Conservation (phyloP, 768 basidiomycete species). For the Cyclocybe cylindracea region DNA sequence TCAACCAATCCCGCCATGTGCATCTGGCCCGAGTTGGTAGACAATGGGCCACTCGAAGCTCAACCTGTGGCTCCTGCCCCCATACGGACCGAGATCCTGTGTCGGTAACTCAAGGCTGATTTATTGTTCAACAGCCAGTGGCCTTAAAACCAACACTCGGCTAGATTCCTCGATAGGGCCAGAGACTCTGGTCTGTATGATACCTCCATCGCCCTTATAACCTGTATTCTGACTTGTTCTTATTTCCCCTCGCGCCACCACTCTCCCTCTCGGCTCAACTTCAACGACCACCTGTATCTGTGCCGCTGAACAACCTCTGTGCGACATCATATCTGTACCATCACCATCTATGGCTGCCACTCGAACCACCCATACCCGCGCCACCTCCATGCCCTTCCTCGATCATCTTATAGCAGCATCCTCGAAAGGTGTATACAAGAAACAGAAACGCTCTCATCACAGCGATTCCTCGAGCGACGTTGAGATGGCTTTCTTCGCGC, state of each 20-base stretch:
- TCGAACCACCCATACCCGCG: slow-evolving; percentile 15
- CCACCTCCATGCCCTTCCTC: slow-evolving; percentile 37
- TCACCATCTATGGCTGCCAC: slow-evolving; percentile 17
- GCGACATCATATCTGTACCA: slow-evolving; percentile 11
- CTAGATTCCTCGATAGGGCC: slow-evolving; percentile 21
- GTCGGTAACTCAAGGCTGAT: slow-evolving; percentile 13
- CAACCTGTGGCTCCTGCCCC: background rate
- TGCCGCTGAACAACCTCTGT: slow-evolving; percentile 15
- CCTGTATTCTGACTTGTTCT: slow-evolving; percentile 32
- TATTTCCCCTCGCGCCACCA: slow-evolving; percentile 14
- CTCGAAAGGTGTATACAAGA: slow-evolving; percentile 40
- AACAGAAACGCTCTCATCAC: slow-evolving; percentile 41
- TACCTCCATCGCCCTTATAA: slow-evolving; percentile 10
- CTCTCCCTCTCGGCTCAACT: slow-evolving; percentile 8
- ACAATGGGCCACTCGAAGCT: too few relatives aligned
- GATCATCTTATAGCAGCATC: slow-evolving; percentile 36
- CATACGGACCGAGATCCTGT: background rate
- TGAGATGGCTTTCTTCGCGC: slow-evolving; percentile 60
- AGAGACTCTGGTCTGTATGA: slow-evolving; percentile 30
- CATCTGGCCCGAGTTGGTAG: slow-evolving; percentile 2
- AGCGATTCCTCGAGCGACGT: slow-evolving; percentile 40
- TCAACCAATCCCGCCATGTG: slow-evolving; percentile 21
- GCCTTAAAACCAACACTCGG: slow-evolving; percentile 30
- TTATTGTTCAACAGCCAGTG: slow-evolving; percentile 32
- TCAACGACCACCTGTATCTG: slow-evolving; percentile 11